A percentile compares a stretch with the other conserved stretches of the same genome.
These are phyloP conservation scores for Echria macrotheca DNA, from an alignment of 495 filamentous ascomycete genomes.

Conservation along the genomic window DNA sequence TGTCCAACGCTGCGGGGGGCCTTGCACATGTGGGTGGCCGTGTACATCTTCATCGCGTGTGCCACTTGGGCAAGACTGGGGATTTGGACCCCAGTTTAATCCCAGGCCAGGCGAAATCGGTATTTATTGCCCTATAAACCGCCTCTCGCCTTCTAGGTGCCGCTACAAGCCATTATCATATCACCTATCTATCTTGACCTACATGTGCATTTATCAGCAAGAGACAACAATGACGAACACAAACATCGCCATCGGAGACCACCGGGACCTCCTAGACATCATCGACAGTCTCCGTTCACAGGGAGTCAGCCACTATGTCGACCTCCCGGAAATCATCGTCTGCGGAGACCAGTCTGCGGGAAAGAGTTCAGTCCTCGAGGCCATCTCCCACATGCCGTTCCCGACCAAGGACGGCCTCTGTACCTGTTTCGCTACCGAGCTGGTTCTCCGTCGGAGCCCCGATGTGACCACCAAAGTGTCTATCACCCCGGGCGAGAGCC, in stretches of 20 bases:
- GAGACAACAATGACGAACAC: background rate
- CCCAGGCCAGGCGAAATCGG: background rate
- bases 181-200: no score
- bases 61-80: background rate
- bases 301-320: background rate
- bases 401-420: background rate
- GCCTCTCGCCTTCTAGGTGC: background rate
- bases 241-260: background rate
- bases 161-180: background rate
- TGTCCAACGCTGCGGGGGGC: background rate
- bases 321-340: background rate
- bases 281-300: background rate
- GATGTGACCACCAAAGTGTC: background rate
- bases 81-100: background rate
- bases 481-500: background rate
- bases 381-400: background rate
- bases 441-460: background rate
- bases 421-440: background rate
- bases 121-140: background rate
- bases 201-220: no score
- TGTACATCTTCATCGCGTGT: background rate
- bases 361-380: background rate
- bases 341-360: background rate
- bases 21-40: background rate
- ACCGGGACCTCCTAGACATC: background rate